These are phyloP conservation scores for Aspergillus neoniger DNA, from an alignment of 2,329 filamentous ascomycete genomes.

Conservation along the genomic window DNA sequence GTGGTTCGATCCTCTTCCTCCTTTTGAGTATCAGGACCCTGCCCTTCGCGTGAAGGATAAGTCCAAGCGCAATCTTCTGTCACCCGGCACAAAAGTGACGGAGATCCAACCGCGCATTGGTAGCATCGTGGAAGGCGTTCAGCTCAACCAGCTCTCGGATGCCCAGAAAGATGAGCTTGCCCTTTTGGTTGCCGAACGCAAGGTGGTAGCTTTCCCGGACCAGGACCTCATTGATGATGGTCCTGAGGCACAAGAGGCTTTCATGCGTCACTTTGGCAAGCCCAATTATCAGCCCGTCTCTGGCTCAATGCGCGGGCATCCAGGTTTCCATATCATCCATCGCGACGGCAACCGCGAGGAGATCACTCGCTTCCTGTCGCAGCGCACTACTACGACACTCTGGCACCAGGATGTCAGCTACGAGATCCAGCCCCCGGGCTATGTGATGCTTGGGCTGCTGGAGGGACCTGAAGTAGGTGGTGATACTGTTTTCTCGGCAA, in stretches of 20 bases:
- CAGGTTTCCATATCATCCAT: slow-evolving; percentile 51
- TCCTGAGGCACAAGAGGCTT: slow-evolving; percentile 45
- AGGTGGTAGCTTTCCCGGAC: slow-evolving; percentile 54
- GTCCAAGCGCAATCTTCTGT: slow-evolving; percentile 41
- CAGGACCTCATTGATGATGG: slow-evolving; percentile 52
- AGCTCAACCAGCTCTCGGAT: slow-evolving; percentile 51
- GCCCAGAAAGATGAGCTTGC: slow-evolving; percentile 55
- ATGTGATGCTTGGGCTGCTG: slow-evolving; percentile 52
- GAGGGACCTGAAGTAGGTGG: slow-evolving; percentile 54
- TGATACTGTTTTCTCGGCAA: slow-evolving; percentile 51
- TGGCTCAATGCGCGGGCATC: slow-evolving; percentile 43
- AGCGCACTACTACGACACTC: slow-evolving; percentile 49
- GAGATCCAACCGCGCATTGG: slow-evolving; percentile 49
- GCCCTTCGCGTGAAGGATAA: slow-evolving; percentile 47
- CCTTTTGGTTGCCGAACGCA: slow-evolving; percentile 70
- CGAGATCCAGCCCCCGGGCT: slow-evolving; percentile 51
- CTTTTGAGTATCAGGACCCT: slow-evolving; percentile 50
- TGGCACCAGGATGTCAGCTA: slow-evolving; percentile 55
- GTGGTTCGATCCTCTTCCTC: slow-evolving; percentile 49
- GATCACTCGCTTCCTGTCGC: slow-evolving; percentile 46
- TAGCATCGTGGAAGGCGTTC: slow-evolving; percentile 47
- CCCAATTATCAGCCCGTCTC: slow-evolving; percentile 50
- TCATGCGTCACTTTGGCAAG: slow-evolving; percentile 50
- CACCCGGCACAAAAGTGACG: slow-evolving; percentile 32
- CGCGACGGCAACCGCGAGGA: slow-evolving; percentile 48